A percentile compares a stretch with the other conserved stretches of the same genome.
Conservation (phyloP, 345 rosid species). For the Sonneratia alba region DNA sequence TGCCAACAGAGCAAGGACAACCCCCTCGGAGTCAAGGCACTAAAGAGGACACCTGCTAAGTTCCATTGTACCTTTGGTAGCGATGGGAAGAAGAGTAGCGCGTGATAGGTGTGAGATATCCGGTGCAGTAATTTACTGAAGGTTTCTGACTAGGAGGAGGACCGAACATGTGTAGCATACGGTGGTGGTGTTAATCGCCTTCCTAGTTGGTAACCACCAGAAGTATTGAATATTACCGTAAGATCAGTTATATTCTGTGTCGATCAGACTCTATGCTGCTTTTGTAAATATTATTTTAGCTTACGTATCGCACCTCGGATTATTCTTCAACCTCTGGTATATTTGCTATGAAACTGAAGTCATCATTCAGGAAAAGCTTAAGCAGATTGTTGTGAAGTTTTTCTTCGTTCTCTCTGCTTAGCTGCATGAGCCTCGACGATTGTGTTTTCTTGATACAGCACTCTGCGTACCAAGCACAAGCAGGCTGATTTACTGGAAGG, state of each 20-base stretch:
- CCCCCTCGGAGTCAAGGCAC: slow-evolving; percentile 61
- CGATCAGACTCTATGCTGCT: background rate
- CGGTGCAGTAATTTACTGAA: background rate
- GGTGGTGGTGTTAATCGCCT: background rate
- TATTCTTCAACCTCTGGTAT: background rate
- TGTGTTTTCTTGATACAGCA: background rate
- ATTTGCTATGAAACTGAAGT: background rate
- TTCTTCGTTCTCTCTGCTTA: too few species aligned
- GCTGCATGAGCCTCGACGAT: background rate
- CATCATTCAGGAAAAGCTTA: background rate
- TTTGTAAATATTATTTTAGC: background rate
- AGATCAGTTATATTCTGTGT: background rate
- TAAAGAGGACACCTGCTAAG: slow-evolving; percentile 58
- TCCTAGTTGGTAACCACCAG: background rate
- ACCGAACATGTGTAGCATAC: background rate
- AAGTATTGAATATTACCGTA: background rate
- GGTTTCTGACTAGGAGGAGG: background rate
- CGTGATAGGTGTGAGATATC: slow-evolving; percentile 16
- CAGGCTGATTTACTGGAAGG: background rate
- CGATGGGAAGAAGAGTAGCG: slow-evolving; percentile 27
- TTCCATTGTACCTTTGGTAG: slow-evolving; percentile 50
- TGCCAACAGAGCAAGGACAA: slow-evolving; percentile 70
- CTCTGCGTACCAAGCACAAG: background rate
- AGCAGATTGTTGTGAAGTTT: too few species aligned
- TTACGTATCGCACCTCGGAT: background rate